These are phyloP conservation scores for Candida albicans DNA, from an alignment of 1,139 yeast species.

Conservation along the genomic window DNA sequence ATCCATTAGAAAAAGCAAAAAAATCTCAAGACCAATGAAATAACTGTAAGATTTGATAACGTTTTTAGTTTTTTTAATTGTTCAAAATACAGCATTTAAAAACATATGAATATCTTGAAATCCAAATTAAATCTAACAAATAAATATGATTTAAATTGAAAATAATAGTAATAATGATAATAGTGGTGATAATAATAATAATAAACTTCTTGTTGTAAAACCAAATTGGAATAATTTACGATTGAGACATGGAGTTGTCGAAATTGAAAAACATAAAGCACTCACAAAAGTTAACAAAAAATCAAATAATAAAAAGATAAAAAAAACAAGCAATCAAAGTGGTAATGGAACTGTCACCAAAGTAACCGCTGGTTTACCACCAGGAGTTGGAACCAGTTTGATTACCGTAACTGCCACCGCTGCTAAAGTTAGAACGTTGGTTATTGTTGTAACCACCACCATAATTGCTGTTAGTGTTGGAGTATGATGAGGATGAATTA, in stretches of 20 bases:
- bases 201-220: not conserved
- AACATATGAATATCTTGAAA: no score
- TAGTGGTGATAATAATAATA: constrained; percentile 3
- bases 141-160: not conserved
- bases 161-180: not conserved
- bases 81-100: not conserved
- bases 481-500: constrained; percentile 6
- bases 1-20: constrained; percentile 5
- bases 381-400: constrained; percentile 31
- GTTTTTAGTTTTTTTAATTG: no score
- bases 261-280: constrained; percentile 7
- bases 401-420: constrained; percentile 15
- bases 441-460: constrained; percentile 8
- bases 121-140: no score
- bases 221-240: not conserved
- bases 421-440: constrained; percentile 13
- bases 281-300: constrained; percentile 5
- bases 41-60: no score
- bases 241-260: constrained; percentile 11
- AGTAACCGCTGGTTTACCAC: constrained; percentile 31
- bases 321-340: not conserved
- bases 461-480: constrained; percentile 8
- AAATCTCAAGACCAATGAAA: constrained; percentile 3
- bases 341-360: not conserved
- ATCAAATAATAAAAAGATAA: constrained; percentile 1